Evolutionary conservation across 2,329 filamentous ascomycete genomes (phyloP), one percentile per base, ranked within the genome.

Genomic region (Orbilia oligospora): DNA sequence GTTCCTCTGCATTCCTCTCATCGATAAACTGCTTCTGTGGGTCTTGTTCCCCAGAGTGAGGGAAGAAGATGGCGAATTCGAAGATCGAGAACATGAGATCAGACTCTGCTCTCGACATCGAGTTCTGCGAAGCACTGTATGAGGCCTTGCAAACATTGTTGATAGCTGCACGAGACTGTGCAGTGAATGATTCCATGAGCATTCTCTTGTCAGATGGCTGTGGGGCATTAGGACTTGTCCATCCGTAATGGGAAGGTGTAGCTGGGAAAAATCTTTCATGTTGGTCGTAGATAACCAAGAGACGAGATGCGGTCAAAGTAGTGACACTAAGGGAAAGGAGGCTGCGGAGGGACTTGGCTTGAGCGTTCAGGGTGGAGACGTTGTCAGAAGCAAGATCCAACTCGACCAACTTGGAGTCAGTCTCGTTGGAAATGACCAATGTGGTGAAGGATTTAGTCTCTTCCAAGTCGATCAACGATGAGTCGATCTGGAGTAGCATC

Each of bases 401-500:
- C 49, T 73, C 76, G 2, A 79, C 70, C 10, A 79, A 33, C 33
- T 75, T 75, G 16, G 76, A 79, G 55, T 79, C 76, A 16, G 76
- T 75, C 27, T 75, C 76, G 36, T 79, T 75, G 20, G 71, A 73
- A 33, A 75, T 73, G 4, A 71, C 67, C 14, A 79, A 55, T 12
- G 76, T 75, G 2, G 76, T 75, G 58, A 75, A 75, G 2, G 76
- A 70, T 24, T 75, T 75, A 14, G 67, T 80, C 18, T 73, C 76
- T 49, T 80, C 71, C 22, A 80, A 56, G 64, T 80, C 76, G 12
- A 73, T 69, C 51, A 80, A 61, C 12, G 80, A 78, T 30, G 78
- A 55, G 61, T 80, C 80, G 30, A 80, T 79, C 48, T 80, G 80
- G 22, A 80, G 78, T 27, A 80, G 77, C 22, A 73, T 77, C 80